Conservation (phyloP, 495 filamentous ascomycete genomes). For the Xylaria longipes region DNA sequence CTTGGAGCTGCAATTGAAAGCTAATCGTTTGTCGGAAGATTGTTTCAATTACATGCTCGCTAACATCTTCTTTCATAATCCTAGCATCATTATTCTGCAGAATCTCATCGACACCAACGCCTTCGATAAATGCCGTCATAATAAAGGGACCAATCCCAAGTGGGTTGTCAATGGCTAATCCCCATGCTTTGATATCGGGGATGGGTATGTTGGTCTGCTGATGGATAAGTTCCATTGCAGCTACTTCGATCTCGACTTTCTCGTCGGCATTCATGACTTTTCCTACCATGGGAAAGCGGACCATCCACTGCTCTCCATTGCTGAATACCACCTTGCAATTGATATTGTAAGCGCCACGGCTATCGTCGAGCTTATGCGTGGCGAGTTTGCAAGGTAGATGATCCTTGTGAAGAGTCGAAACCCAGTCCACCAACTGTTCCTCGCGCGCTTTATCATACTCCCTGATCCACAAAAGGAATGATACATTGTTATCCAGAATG, state of each 20-base stretch:
- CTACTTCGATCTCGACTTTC: slow-evolving; percentile 48
- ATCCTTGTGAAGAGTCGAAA: slow-evolving; percentile 47
- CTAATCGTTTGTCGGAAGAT: slow-evolving; percentile 47
- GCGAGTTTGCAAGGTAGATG: slow-evolving; percentile 44
- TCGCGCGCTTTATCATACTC: slow-evolving; percentile 43
- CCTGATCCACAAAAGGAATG: slow-evolving; percentile 42
- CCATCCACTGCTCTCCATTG: slow-evolving; percentile 44
- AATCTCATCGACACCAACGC: slow-evolving; percentile 18
- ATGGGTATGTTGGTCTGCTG: slow-evolving; percentile 49
- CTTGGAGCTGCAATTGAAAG: slow-evolving; percentile 49
- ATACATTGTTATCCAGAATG: slow-evolving; percentile 25
- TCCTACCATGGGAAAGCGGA: slow-evolving; percentile 49
- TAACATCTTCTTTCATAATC: slow-evolving; percentile 35
- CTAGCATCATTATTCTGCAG: slow-evolving; percentile 17
- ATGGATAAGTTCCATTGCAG: slow-evolving; percentile 26
- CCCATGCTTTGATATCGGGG: slow-evolving; percentile 44
- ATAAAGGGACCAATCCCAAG: slow-evolving; percentile 50
- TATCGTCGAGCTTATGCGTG: slow-evolving; percentile 26
- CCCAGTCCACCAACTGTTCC: slow-evolving; percentile 45
- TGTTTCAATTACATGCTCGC: slow-evolving; percentile 38
- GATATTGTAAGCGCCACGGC: slow-evolving; percentile 46
- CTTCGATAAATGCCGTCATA: slow-evolving; percentile 50
- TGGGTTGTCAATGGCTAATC: slow-evolving; percentile 33
- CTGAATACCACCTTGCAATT: slow-evolving; percentile 45
- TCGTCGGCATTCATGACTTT: slow-evolving; percentile 43